phyloP scores from a whole-genome alignment of 2,329 filamentous ascomycete species.

The Colletotrichum sp. region DNA sequence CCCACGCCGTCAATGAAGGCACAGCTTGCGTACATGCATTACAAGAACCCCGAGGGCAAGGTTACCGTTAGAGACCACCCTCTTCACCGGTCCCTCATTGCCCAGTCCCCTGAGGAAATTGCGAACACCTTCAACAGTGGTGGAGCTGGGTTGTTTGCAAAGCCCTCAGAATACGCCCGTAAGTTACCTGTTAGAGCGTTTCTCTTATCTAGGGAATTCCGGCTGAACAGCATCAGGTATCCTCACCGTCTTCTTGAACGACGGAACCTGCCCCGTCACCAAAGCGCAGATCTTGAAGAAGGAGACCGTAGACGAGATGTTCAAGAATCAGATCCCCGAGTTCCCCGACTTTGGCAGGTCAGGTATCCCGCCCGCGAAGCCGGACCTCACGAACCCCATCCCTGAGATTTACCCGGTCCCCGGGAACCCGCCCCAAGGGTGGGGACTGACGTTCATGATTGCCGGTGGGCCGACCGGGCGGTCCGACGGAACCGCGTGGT shows the following conservation, averaged over 20 bases:
- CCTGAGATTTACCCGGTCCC: conserved; percentile 54
- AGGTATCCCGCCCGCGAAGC: conserved; percentile 50
- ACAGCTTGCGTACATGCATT: conserved; percentile 62
- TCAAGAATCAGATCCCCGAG: conserved; percentile 64
- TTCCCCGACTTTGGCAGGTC: conserved; percentile 57
- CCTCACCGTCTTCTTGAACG: conserved; percentile 66
- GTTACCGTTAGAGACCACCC: conserved; percentile 53
- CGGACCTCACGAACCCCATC: conserved; percentile 50
- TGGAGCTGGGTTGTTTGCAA: conserved; percentile 66
- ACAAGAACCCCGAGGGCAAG: conserved; percentile 48
- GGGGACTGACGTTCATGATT: conserved; percentile 65
- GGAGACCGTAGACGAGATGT: conserved; percentile 68
- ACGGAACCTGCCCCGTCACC: conserved; percentile 64
- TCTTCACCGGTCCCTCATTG: conserved; percentile 47
- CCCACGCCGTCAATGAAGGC: conserved; percentile 58
- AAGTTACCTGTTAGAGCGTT: conserved; percentile 23
- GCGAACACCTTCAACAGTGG: conserved; percentile 56
- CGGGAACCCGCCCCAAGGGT: conserved; percentile 62
- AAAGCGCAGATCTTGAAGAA: conserved; percentile 57
- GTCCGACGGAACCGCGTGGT: conserved; percentile 54
- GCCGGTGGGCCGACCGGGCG: conserved; percentile 55
- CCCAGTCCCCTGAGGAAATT: conserved; percentile 38
- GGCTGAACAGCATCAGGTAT: conserved; percentile 47
- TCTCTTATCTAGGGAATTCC: fast-evolving
- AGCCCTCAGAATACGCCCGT: conserved; percentile 65